Conservation (phyloP, 2,329 filamentous ascomycete genomes). For the Apiospora rasikravindrae region DNA sequence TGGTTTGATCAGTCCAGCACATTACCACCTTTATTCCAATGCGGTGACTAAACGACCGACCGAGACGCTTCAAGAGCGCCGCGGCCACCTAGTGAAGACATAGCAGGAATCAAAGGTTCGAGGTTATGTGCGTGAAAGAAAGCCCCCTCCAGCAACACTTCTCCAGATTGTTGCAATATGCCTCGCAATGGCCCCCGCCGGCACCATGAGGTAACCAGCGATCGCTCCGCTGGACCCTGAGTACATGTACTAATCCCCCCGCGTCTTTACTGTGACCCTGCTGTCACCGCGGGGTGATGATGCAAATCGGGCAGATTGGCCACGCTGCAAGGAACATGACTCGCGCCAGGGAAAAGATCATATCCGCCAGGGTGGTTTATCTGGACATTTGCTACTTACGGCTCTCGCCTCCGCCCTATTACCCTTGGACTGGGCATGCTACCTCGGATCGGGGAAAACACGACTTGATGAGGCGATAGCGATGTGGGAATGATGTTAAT, state of each 20-base stretch:
- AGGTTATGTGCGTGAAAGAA: neutral
- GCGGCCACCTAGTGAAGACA: neutral
- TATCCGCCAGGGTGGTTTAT: neutral
- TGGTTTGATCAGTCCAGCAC: neutral
- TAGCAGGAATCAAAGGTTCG: neutral
- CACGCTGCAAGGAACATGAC: constrained; percentile 12
- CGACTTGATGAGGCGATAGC: neutral
- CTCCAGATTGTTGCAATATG: neutral
- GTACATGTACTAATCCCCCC: neutral
- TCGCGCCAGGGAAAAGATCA: neutral
- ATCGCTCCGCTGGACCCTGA: neutral
- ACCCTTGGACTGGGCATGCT: neutral
- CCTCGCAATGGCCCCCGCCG: neutral
- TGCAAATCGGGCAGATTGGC: neutral
- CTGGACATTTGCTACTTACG: neutral
- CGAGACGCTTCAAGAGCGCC: neutral
- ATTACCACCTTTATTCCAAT: neutral
- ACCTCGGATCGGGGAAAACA: neutral
- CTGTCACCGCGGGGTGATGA: constrained; percentile 1
- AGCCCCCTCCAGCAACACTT: neutral
- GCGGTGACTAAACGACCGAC: neutral
- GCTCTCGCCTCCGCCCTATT: neutral
- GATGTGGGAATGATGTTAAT: neutral
- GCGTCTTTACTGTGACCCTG: neutral
- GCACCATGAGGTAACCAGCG: neutral